Conservation (phyloP, 2,329 filamentous ascomycete genomes). For the Dryadomyces quercus-mongolicae region DNA sequence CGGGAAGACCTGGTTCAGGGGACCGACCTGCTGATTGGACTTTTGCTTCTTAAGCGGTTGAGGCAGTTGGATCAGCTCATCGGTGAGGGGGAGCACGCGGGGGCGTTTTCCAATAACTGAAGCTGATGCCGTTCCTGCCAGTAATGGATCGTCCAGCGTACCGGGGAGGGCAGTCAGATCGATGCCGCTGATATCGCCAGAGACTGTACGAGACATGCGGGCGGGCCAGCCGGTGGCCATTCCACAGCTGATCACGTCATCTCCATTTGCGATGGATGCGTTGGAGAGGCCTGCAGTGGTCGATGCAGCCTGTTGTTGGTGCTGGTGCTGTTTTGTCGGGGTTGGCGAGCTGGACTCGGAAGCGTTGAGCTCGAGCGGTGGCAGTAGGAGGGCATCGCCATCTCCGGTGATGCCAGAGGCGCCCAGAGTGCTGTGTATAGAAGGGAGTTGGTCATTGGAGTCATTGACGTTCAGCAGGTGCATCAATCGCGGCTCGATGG, state of each 20-base stretch:
- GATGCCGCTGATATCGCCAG: neutral
- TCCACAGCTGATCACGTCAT: neutral
- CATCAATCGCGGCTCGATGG: constrained; percentile 56
- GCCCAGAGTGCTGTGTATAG: constrained; percentile 29
- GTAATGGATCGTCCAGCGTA: constrained; percentile 24
- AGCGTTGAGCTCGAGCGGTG: constrained; percentile 39
- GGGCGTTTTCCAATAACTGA: constrained; percentile 9
- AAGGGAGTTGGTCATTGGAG: constrained; percentile 21
- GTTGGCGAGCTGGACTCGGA: constrained; percentile 22
- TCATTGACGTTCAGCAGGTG: constrained; percentile 45
- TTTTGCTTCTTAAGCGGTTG: constrained; percentile 55
- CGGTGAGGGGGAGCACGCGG: constrained; percentile 27
- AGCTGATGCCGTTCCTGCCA: neutral
- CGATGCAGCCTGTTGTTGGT: neutral
- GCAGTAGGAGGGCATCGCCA: constrained; percentile 24
- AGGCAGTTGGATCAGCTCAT: constrained; percentile 52
- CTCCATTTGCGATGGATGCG: neutral
- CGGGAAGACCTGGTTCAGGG: constrained; percentile 31
- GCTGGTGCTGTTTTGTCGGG: neutral
- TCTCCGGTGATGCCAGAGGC: constrained; percentile 10
- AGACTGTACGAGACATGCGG: constrained; percentile 5
- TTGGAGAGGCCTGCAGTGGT: neutral
- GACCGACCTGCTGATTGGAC: constrained; percentile 35
- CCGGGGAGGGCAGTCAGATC: too few species aligned
- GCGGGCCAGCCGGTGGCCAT: constrained; percentile 2